phyloP scores from a whole-genome alignment of 306 rosid species.

The Vigna nakashimae region DNA sequence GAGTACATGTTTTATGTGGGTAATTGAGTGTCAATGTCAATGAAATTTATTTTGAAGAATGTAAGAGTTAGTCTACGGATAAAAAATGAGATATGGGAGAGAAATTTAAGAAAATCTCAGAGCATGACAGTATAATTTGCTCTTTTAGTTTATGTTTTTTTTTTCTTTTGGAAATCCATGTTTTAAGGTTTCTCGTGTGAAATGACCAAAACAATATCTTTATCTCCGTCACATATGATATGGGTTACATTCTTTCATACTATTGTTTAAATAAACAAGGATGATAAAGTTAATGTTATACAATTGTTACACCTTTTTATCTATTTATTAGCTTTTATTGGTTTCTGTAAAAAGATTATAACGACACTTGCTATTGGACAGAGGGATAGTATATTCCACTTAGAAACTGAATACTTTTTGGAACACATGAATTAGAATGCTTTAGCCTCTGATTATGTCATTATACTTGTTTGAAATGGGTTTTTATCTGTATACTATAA shows the following conservation, averaged over 20 bases:
- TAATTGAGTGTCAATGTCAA: not conserved
- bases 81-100: not conserved
- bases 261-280: too few relatives aligned
- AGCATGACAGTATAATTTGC: not conserved
- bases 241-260: too few relatives aligned
- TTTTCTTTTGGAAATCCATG: not conserved
- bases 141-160: not conserved
- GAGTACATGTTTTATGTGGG: not conserved
- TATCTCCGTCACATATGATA: too few relatives aligned
- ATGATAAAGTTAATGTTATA: not conserved
- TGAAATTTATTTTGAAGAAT: not conserved
- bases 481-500: not conserved
- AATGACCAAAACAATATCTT: not conserved
- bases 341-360: not conserved
- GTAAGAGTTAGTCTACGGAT: not conserved
- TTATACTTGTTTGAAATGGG: constrained; percentile 10
- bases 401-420: not conserved
- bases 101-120: not conserved
- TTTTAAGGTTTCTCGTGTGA: constrained; percentile 11
- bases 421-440: constrained; percentile 3
- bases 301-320: not conserved
- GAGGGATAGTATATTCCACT: not conserved
- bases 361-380: too few relatives aligned
- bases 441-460: constrained; percentile 4
- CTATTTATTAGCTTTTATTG: not conserved